Percentiles rank a stretch among this genome's conserved stretches.
Conservation (phyloP, 352 stramenopile genomes). For the Stramenopiles sp. region DNA sequence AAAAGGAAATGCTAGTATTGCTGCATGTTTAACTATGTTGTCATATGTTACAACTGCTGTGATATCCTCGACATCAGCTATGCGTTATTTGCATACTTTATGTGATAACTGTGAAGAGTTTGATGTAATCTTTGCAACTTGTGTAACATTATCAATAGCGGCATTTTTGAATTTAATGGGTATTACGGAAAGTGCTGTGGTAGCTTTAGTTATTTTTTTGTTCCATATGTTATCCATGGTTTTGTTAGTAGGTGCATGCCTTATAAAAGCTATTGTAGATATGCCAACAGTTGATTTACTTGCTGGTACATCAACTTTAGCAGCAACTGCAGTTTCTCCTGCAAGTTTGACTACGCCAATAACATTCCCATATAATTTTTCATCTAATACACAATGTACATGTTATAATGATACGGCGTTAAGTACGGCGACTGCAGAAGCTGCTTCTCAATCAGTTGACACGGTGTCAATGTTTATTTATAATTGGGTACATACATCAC, state of each 20-base stretch:
- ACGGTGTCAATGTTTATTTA: neutral
- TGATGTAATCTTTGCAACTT: conserved; percentile 28
- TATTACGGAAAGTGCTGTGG: conserved; percentile 68
- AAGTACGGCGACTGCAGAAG: neutral
- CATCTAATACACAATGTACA: neutral
- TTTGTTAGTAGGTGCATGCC: conserved; percentile 24
- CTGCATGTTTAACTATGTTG: conserved; percentile 73
- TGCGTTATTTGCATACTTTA: conserved; percentile 48
- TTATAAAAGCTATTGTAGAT: neutral
- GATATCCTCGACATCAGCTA: conserved; percentile 33
- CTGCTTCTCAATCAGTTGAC: neutral
- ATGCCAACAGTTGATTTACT: neutral
- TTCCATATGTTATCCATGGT: conserved; percentile 54
- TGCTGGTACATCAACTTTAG: neutral
- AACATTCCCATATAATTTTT: neutral
- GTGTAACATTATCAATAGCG: conserved; percentile 61
- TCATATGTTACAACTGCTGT: conserved; percentile 82
- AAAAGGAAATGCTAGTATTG: conserved; percentile 71
- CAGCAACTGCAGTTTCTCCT: neutral
- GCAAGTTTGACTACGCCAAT: neutral
- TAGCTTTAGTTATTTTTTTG: conserved; percentile 73
- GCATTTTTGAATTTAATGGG: conserved; percentile 62
- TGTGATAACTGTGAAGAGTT: neutral
- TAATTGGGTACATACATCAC: neutral
- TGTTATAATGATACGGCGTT: neutral